Evolutionary conservation across 768 basidiomycete genomes (phyloP).

Genomic region (Heimioporus sp.): DNA sequence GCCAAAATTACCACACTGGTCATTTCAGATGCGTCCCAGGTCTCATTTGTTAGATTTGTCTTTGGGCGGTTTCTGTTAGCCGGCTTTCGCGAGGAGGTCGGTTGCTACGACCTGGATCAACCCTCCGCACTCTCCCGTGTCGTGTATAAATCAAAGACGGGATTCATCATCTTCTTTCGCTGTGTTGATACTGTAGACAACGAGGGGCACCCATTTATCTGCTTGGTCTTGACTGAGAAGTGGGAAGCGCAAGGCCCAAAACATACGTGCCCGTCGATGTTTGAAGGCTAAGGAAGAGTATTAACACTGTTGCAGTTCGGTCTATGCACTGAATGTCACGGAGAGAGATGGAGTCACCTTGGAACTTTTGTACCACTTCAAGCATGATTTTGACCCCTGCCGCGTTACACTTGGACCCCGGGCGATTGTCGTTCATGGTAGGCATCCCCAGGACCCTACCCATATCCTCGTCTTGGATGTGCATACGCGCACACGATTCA

Average conservation of each 20-base stretch:
- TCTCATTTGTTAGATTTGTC: too few relatives aligned
- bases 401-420: constrained; percentile 15
- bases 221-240: constrained; percentile 9
- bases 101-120: not conserved
- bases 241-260: not conserved
- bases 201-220: constrained; percentile 16
- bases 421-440: constrained; percentile 1
- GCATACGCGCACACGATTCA: constrained; percentile 4
- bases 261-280: constrained; percentile 2
- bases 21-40: too few relatives aligned
- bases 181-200: constrained; percentile 11
- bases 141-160: not conserved
- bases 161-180: not conserved
- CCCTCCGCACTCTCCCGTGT: not conserved
- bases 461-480: constrained; percentile 13
- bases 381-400: not conserved
- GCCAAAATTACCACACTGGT: not conserved
- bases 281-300: too few relatives aligned
- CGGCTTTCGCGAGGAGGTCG: not conserved
- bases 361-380: constrained; percentile 15
- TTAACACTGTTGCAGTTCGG: not conserved
- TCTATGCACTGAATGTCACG: constrained; percentile 1
- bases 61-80: not conserved
- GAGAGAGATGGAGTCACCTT: constrained; percentile 2
- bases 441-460: not conserved